Conservation (phyloP, 192 early-diverging fungal species). For the Rhizophagus clarus region DNA sequence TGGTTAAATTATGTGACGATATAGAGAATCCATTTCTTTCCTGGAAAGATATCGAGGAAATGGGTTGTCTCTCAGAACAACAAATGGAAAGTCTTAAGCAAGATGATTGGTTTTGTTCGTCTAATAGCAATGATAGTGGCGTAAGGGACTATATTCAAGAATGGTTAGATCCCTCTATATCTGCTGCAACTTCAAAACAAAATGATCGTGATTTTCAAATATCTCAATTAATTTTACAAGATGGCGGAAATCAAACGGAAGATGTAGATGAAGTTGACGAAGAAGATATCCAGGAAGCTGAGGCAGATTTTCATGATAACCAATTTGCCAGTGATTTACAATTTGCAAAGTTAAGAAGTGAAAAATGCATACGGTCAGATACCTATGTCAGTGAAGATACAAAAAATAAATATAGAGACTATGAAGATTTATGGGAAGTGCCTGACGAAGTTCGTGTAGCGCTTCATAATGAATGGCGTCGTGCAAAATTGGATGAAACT, state of each 20-base stretch:
- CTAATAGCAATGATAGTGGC: not conserved
- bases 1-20: slow-evolving; percentile 40
- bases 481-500: slow-evolving; percentile 21
- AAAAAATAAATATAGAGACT: not conserved
- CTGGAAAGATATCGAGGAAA: slow-evolving; percentile 38
- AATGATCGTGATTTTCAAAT: slow-evolving; percentile 33
- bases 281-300: slow-evolving; percentile 46
- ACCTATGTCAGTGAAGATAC: slow-evolving; percentile 30
- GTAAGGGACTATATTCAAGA: slow-evolving; percentile 8
- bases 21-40: slow-evolving; percentile 50
- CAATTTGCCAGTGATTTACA: slow-evolving; percentile 15
- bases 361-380: slow-evolving; percentile 35
- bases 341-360: slow-evolving; percentile 32
- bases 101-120: slow-evolving; percentile 41
- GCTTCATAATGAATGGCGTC: slow-evolving; percentile 42
- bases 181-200: not conserved
- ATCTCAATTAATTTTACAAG: slow-evolving; percentile 30
- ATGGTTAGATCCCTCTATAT: not conserved
- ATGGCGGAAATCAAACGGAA: slow-evolving; percentile 34
- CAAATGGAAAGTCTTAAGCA: slow-evolving; percentile 44
- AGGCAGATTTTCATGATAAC: slow-evolving; percentile 44
- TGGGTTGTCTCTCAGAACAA: slow-evolving; percentile 30
- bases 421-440: slow-evolving; percentile 38
- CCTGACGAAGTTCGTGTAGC: slow-evolving; percentile 37
- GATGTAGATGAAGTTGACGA: slow-evolving; percentile 53